Evolutionary conservation across 192 early-diverging fungal genomes (phyloP), one percentile per base, ranked within the genome.

Genomic region (Coemansia sp.): DNA sequence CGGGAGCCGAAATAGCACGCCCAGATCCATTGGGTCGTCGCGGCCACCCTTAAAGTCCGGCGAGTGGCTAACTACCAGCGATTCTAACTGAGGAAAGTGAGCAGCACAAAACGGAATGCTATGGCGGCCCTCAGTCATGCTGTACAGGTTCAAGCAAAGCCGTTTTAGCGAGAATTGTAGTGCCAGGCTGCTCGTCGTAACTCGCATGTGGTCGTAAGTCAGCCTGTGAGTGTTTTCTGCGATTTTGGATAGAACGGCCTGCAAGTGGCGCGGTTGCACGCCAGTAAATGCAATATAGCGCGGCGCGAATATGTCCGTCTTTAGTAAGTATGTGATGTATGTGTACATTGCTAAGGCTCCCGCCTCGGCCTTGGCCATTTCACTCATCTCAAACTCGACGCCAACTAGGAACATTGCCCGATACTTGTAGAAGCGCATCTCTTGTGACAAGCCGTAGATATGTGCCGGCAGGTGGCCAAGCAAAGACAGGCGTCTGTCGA

Each of bases 271-370:
- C 18, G 81, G 76, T 52, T 76, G 73, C 12, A 65, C 76, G 36
- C 75, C 75, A 55, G 61, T 47, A 27, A 83, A 62, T 39, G 62
- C 76, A 18, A 83, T 40, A 39, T 31, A 67, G 3, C 41, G 41
- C 18, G 81, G 81, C 47, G 64, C 66, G 64, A 83, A 76, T 3
- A 83, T 58, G 65, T 83, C 81, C 2, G 81, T 79, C 47, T 83
- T 83, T 12, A 83, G 64, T 58, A 83, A 43, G 43, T 76, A 73
- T 6, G 71, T 72, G 6, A 83, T 65, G 43, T 83, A 83, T 2
- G 71, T 67, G 39, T 79, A 71, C 81, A 83, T 83, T 22, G 73
- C 69, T 64, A 69, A 43, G 11, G 76, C 33, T 16, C 81, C 73
- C 22, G 65, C 50, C 15, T 49, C 64, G 10, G 81, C 70, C 50